phyloP scores from a whole-genome alignment of 768 basidiomycete species.

The Podaxis pistillaris region DNA sequence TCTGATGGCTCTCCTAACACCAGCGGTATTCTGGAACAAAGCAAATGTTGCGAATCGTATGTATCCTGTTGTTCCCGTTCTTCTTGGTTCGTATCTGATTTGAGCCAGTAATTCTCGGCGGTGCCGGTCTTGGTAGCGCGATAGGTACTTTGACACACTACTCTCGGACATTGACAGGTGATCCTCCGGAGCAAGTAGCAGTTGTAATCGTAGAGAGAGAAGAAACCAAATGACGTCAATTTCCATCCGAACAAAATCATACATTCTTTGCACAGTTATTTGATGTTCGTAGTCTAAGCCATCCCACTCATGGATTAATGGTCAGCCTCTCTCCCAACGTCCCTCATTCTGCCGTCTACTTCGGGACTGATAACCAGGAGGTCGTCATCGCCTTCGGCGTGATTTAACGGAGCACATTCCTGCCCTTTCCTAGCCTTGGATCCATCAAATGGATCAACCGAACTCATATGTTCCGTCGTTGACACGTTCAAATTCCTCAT shows the following conservation, averaged over 20 bases:
- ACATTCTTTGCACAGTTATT: neutral
- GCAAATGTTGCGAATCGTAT: constrained; percentile 61
- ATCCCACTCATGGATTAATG: neutral
- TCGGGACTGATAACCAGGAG: constrained; percentile 58
- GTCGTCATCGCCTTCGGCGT: constrained; percentile 37
- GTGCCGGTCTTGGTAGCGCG: constrained; percentile 64
- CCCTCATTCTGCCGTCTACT: constrained; percentile 66
- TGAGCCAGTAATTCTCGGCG: constrained; percentile 65
- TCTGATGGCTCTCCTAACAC: constrained; percentile 59
- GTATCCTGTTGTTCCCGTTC: constrained; percentile 16
- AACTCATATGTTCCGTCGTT: constrained; percentile 72
- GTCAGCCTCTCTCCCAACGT: constrained; percentile 37
- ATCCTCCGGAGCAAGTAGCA: constrained; percentile 40
- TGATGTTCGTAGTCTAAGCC: neutral
- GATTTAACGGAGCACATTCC: constrained; percentile 17
- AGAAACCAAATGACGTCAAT: neutral
- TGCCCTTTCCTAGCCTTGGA: constrained; percentile 37
- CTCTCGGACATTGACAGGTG: constrained; percentile 50
- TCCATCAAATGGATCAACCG: constrained; percentile 74
- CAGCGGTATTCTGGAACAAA: constrained; percentile 73
- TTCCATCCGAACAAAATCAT: neutral
- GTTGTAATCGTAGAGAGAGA: neutral
- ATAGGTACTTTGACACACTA: constrained; percentile 61
- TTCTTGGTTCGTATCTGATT: neutral
- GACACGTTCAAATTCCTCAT: constrained; percentile 58